Percentiles rank a stretch among this genome's conserved stretches.
These are phyloP conservation scores for Thielaviopsis punctulata DNA, from an alignment of 2,329 filamentous ascomycete genomes.

Conservation along the genomic window DNA sequence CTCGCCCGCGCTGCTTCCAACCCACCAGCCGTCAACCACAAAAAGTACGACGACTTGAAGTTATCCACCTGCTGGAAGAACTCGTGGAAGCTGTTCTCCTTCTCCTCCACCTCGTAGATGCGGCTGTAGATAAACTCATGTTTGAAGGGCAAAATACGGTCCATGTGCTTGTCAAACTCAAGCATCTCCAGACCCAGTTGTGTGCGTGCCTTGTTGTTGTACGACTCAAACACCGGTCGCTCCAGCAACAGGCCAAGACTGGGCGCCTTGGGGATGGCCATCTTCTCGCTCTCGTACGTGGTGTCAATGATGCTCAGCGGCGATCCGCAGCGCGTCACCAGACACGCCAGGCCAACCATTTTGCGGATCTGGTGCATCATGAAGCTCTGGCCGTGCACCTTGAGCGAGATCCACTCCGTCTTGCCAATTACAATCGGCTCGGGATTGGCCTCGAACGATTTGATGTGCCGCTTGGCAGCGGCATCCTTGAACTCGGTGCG, in stretches of 20 bases:
- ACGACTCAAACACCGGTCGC: constrained; percentile 75
- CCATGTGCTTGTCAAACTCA: constrained; percentile 61
- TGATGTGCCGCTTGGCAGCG: constrained; percentile 79
- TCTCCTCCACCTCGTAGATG: constrained; percentile 80
- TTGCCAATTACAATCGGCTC: constrained; percentile 70
- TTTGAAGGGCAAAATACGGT: constrained; percentile 76
- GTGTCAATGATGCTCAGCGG: constrained; percentile 52
- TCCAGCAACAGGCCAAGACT: constrained; percentile 78
- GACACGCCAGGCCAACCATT: constrained; percentile 86
- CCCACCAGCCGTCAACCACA: constrained; percentile 57
- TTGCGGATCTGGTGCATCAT: constrained; percentile 99
- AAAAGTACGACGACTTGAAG: constrained; percentile 53
- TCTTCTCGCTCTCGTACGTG: constrained; percentile 53
- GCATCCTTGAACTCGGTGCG: constrained; percentile 69
- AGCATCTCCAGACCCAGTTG: constrained; percentile 50
- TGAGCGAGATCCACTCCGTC: constrained; percentile 88
- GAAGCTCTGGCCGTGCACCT: constrained; percentile 94
- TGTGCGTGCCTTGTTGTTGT: constrained; percentile 56
- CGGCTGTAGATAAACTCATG: constrained; percentile 78
- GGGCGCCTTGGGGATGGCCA: constrained; percentile 87
- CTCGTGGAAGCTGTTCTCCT: constrained; percentile 62
- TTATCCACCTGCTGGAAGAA: constrained; percentile 70
- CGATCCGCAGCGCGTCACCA: constrained; percentile 74
- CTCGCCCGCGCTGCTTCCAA: constrained; percentile 37
- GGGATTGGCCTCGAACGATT: constrained; percentile 66